Conservation (phyloP, 2,329 filamentous ascomycete genomes). For the Aureobasidium leucospermi region DNA sequence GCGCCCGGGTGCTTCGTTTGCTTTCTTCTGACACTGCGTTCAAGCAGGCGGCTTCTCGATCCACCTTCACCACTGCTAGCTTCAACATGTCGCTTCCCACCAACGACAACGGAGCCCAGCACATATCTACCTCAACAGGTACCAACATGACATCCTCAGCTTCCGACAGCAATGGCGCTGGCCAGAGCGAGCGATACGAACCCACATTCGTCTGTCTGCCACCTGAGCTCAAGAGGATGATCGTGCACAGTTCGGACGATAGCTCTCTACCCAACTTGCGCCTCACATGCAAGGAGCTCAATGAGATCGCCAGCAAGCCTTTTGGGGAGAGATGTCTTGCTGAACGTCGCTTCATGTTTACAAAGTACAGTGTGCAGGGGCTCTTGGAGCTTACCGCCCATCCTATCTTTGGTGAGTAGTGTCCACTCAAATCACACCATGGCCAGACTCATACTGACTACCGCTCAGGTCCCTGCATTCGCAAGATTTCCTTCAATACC, state of each 20-base stretch:
- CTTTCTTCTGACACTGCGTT: neutral
- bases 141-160: neutral
- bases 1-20: neutral
- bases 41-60: neutral
- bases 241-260: neutral
- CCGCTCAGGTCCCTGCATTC: neutral
- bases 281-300: neutral
- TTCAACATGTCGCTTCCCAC: neutral
- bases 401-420: neutral
- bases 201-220: neutral
- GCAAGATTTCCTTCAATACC: neutral
- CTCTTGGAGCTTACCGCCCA: slow-evolving; percentile 6
- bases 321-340: neutral
- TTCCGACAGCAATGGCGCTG: too few species aligned
- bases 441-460: neutral
- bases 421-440: too few species aligned
- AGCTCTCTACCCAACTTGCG: neutral
- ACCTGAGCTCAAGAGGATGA: neutral
- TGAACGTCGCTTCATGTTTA: neutral
- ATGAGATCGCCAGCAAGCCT: neutral
- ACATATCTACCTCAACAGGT: neutral
- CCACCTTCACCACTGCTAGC: neutral
- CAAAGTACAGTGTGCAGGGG: neutral
- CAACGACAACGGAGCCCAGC: neutral
- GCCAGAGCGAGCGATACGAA: too few species aligned